Evolutionary conservation across 495 filamentous ascomycete species (phyloP).

Genomic region (Penicillium subrubescens): DNA sequence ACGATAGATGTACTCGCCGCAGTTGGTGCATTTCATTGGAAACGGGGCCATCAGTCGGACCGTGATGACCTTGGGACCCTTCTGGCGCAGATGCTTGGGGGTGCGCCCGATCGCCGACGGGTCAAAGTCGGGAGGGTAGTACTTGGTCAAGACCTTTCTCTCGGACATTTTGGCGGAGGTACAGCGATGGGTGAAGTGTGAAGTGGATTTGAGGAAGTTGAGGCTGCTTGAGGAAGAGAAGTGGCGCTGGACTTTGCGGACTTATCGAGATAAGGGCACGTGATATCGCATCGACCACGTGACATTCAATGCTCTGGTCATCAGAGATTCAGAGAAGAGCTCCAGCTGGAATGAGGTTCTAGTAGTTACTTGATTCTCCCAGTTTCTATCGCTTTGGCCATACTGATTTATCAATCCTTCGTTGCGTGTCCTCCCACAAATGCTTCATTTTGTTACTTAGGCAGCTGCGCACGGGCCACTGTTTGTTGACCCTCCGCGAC

Average conservation of each 20-base stretch:
- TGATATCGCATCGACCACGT: background rate
- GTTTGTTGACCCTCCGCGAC: slow-evolving; percentile 29
- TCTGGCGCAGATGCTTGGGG: slow-evolving; percentile 58
- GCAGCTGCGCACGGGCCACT: slow-evolving; percentile 27
- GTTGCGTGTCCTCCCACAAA: background rate
- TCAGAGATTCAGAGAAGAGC: background rate
- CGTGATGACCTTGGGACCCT: slow-evolving; percentile 79
- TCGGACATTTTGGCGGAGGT: slow-evolving; percentile 72
- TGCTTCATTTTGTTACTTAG: background rate
- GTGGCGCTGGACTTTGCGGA: slow-evolving; percentile 7
- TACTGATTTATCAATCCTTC: background rate
- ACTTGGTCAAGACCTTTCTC: slow-evolving; percentile 82
- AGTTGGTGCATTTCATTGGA: slow-evolving; percentile 85
- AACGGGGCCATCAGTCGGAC: slow-evolving; percentile 99
- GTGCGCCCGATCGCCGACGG: slow-evolving; percentile 77
- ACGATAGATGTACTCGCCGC: slow-evolving; percentile 96
- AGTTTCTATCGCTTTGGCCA: background rate
- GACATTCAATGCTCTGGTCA: background rate
- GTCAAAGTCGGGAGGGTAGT: slow-evolving; percentile 98
- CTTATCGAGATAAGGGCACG: slow-evolving; percentile 9
- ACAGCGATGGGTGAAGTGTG: background rate
- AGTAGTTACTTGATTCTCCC: background rate
- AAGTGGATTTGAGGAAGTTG: background rate
- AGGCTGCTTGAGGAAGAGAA: background rate
- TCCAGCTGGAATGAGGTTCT: background rate